Evolutionary conservation across 176 grass and related monocot species (phyloP), one percentile per base, ranked within the genome.

Genomic region (Eleusine indica): DNA sequence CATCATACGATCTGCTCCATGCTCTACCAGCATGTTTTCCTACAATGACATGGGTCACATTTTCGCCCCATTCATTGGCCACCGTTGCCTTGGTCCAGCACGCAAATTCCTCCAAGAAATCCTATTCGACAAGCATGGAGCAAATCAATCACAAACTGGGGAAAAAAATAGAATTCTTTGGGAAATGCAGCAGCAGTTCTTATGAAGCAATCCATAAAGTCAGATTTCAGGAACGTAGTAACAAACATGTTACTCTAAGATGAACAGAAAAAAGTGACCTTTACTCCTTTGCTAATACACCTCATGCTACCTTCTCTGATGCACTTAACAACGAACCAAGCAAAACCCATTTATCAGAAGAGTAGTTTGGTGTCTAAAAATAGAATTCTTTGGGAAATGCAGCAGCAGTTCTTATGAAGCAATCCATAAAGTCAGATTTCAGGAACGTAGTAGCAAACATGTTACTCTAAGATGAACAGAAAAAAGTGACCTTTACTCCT

Each of bases 11-110:
- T 73, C 21, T 57, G 54, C 37, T 72, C 43, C 67, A 90, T 42
- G 68, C 9, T 8, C 8, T 60, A 52, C 40, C 30, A 58, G 56
- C 38, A 25, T 17, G 46, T 68, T 56, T 86, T n/a, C 78, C 83
- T 68, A 90, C 79, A 17, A 90, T 86, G 54, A 90, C 83, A 44
- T 90, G 88, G 4, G 88, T 90, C 79, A 86, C 88, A 74, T 83
- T 78, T 68, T 61, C 46, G 17, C 42, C 32, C 88, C 88, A 90
- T 71, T 73, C n/a, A 9, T 78, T 47, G 2, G 5, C 21, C 60
- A 86, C 43, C 9, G 7, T 73, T 39, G 74, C 69, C 0, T 58
- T 51, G 16, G 74, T 86, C 79, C 13, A 68, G 65, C 30, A 32
- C 18, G 79, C 83, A 90, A 90, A 90, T 2, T 73, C 28, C 35